phyloP scores from a whole-genome alignment of 2,329 filamentous ascomycete genomes.

The Talaromyces sp. region DNA sequence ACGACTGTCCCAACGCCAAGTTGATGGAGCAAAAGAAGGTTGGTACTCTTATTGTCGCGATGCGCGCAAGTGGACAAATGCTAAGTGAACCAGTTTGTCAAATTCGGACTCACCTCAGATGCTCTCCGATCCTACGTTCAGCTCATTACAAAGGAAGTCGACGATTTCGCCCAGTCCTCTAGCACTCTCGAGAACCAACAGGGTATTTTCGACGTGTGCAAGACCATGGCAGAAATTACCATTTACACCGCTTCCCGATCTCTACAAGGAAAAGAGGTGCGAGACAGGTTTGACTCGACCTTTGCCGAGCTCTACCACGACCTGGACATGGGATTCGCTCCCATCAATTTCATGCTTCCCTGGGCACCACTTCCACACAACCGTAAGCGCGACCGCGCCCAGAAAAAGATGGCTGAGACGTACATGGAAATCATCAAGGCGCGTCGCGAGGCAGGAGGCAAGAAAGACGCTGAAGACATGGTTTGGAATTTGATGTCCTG shows the following conservation, averaged over 20 bases:
- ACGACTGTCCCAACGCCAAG: slow-evolving; percentile 86
- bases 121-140: slow-evolving; percentile 67
- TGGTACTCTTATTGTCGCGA: slow-evolving; percentile 5
- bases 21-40: slow-evolving; percentile 96
- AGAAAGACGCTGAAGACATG: slow-evolving; percentile 58
- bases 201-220: slow-evolving; percentile 60
- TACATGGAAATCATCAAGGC: slow-evolving; percentile 67
- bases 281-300: slow-evolving; percentile 63
- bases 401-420: slow-evolving; percentile 63
- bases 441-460: slow-evolving; percentile 47
- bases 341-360: slow-evolving; percentile 77
- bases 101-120: slow-evolving; percentile 57
- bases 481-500: slow-evolving; percentile 75
- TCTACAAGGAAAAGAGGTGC: slow-evolving; percentile 71
- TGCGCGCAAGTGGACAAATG: neutral
- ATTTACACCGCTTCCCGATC: slow-evolving; percentile 75
- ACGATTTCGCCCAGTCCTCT: slow-evolving; percentile 52
- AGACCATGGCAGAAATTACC: slow-evolving; percentile 69
- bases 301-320: slow-evolving; percentile 76
- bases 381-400: slow-evolving; percentile 64
- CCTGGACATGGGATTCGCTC: slow-evolving; percentile 71
- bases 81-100: slow-evolving; percentile 48
- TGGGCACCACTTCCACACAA: slow-evolving; percentile 76
- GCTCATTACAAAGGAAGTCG: slow-evolving; percentile 69
- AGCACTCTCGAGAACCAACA: slow-evolving; percentile 55